Evolutionary conservation across 495 filamentous ascomycete species (phyloP), one percentile per base, ranked within the genome.

Genomic region (Hypoxylon intermedium): DNA sequence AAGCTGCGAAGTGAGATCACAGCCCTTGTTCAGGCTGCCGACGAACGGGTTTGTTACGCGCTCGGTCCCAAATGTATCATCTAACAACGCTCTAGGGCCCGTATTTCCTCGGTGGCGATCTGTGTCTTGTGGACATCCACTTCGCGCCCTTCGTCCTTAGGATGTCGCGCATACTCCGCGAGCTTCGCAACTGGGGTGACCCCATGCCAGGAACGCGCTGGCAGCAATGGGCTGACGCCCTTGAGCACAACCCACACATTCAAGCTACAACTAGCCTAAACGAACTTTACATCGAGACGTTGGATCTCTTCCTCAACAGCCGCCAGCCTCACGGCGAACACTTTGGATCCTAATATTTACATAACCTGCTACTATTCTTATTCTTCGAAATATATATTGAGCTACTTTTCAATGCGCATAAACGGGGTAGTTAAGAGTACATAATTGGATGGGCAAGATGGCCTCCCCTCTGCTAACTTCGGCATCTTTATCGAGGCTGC

Each of bases 71-170:
- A 23, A 36, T 5, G n/a, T 16, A 15, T 19, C 5, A 28, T 37
- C 47, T 52, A 51, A 59, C 45, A 7, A 2, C 9, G 9, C 62
- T 78, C 1, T 60, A 79, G 52, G 93, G 93, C 0, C 93, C 93
- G 0, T 94, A 89, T 71, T 96, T 96, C 73, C 80, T 94, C 21
- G 91, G 91, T 6, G 74, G 77, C 11, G 72, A 83, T 11, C 74
- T 94, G 20, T 87, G 85, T 26, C 89, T 90, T 57, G 92, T 96
- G 2, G 93, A 98, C 64, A 80, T 96, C 18, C 89, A 94, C 63
- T 83, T 93, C 42, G 93, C 92, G 6, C 93, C 93, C 6, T 98
- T 93, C 85, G 82, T 94, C 43, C 67, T 97, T 26, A 86, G 93
- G 0, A 73, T 96, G 48, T 78, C 80, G 9, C 79, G 86, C 13